Conservation (phyloP, 371 early-diverging fungal genomes). For the Mortierella sp. region DNA sequence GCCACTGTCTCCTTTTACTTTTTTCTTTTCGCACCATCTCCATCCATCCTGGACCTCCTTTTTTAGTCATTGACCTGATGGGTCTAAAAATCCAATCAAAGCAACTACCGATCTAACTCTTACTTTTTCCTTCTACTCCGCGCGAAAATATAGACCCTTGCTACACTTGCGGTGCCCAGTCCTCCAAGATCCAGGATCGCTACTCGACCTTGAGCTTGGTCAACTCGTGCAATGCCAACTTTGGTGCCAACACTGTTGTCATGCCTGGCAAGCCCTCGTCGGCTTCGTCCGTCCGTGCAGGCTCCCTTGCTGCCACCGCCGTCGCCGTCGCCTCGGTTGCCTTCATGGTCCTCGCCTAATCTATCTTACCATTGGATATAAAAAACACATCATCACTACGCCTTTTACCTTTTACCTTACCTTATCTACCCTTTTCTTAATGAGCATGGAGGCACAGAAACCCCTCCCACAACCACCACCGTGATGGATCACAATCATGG, state of each 20-base stretch:
- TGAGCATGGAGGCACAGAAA: conserved; percentile 5
- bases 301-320: conserved; percentile 33
- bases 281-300: conserved; percentile 25
- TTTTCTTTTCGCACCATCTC: background rate
- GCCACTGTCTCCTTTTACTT: background rate
- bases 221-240: conserved; percentile 44
- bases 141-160: conserved; percentile 12
- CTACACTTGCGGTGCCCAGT: conserved; percentile 49
- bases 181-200: conserved; percentile 36
- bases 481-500: background rate
- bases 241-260: conserved; percentile 43
- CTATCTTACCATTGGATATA: background rate
- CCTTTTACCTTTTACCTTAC: conserved; percentile 4
- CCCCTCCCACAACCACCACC: background rate
- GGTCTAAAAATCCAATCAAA: background rate
- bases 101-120: background rate
- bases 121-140: background rate
- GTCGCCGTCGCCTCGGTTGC: conserved; percentile 34
- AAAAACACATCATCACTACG: background rate
- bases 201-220: conserved; percentile 43
- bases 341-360: conserved; percentile 41
- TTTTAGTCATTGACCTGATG: background rate
- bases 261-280: conserved; percentile 45
- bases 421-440: background rate
- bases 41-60: conserved; percentile 6